Evolutionary conservation across 805 yeast genomes (phyloP), one percentile per base, ranked within the genome.

Genomic region (Teunomyces gatunensis): DNA sequence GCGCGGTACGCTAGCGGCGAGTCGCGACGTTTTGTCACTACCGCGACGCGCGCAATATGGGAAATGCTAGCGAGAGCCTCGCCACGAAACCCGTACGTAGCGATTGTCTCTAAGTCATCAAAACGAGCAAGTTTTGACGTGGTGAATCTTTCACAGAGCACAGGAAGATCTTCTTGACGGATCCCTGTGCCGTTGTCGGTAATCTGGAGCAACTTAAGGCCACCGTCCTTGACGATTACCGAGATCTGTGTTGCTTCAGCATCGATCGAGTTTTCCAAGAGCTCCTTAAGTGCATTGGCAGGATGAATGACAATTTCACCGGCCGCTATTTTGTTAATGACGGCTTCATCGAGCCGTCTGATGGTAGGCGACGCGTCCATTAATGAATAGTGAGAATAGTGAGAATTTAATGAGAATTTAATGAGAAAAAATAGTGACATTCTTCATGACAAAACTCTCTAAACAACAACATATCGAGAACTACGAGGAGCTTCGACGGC

Each of bases 281-380:
- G 71, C 64, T 94, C 99, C 61, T 94, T 94, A 36, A 94, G 69
- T 0, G 99, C 99, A 63, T 92, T 94, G 4, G 92, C 87, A 0
- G 99, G 98, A 4, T 91, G 92, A 23, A 91, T 79, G 48, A 94
- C 88, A 67, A 94, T 89, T 68, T 94, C 98, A 0, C 99, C 99
- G 1, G 99, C 99, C 0, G 99, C 99, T 23, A 94, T 94, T 51
- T 85, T 80, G 63, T 90, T 91, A 42, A 94, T 87, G 17, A 91
- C 97, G 2, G 80, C 63, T 12, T 70, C 70, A 39, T 85, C 94
- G 20, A 92, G 75, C 13, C 79, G 69, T 67, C 71, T 29, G 21
- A 56, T 54, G 21, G 28, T 37, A 15, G 28, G 4, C 3, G 34
- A 13, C 15, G 34, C 18, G 12, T 18, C 12, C 15, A 20, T 32